Evolutionary conservation across 257 asterid species (phyloP).

Genomic region (Lithospermum erythrorhizon): DNA sequence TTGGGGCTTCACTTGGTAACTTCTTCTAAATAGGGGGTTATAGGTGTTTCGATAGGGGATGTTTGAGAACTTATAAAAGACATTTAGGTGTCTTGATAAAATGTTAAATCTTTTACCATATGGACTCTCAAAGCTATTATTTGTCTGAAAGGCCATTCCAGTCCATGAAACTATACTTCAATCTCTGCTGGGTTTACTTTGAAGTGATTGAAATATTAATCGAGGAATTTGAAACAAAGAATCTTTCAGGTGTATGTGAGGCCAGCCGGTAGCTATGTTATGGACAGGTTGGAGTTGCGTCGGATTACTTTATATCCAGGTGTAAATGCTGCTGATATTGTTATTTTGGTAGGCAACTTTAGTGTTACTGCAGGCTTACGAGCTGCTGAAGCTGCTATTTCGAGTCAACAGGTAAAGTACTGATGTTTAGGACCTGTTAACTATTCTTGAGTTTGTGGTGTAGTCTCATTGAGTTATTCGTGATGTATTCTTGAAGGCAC

Average conservation of each 20-base stretch:
- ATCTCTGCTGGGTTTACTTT: background rate
- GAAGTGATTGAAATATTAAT: background rate
- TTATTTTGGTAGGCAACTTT: slow-evolving; percentile 66
- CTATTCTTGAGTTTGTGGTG: background rate
- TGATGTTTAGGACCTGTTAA: background rate
- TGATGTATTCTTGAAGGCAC: slow-evolving; percentile 37
- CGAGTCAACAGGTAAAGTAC: slow-evolving; percentile 46
- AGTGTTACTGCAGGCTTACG: slow-evolving; percentile 72
- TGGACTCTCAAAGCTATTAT: background rate
- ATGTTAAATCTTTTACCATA: background rate
- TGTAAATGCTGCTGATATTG: slow-evolving; percentile 51
- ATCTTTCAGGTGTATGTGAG: slow-evolving; percentile 73
- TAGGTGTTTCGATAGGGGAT: background rate
- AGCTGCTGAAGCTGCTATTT: slow-evolving; percentile 74
- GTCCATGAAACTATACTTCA: background rate
- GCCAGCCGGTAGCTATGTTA: slow-evolving; percentile 94
- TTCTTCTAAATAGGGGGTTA: too few relatives aligned
- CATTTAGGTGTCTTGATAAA: background rate
- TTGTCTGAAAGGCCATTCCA: background rate
- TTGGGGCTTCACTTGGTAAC: too few relatives aligned
- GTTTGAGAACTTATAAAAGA: background rate
- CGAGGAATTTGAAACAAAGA: background rate
- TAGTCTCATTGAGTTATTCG: background rate
- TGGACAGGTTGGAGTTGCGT: slow-evolving; percentile 88
- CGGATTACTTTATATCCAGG: slow-evolving; percentile 60